A percentile compares a stretch with the other conserved stretches of the same genome.
phyloP scores from a whole-genome alignment of 805 yeast species.

The Wickerhamiella allomyrinae region DNA sequence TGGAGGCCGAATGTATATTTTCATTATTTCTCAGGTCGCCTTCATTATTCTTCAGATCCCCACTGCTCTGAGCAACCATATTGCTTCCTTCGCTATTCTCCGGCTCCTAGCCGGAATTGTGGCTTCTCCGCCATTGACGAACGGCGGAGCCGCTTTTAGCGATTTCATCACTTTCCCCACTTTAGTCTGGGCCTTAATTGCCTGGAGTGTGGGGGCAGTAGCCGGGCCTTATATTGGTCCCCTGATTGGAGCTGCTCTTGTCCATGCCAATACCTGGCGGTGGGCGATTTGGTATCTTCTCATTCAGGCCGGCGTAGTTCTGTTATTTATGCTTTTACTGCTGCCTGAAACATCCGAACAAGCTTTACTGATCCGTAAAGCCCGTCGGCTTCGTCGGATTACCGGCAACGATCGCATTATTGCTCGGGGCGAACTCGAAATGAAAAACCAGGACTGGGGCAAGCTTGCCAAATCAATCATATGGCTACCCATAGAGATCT shows the following conservation, averaged over 20 bases:
- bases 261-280: slow-evolving; percentile 35
- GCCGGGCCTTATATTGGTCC: slow-evolving; percentile 47
- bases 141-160: slow-evolving; percentile 44
- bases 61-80: slow-evolving; percentile 35
- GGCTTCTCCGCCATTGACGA: slow-evolving; percentile 42
- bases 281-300: slow-evolving; percentile 41
- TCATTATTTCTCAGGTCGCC: slow-evolving; percentile 32
- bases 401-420: slow-evolving; percentile 22
- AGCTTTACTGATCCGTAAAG: slow-evolving; percentile 36
- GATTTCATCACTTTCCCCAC: slow-evolving; percentile 33
- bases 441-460: slow-evolving; percentile 10
- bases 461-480: slow-evolving; percentile 33
- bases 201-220: slow-evolving; percentile 42
- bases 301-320: slow-evolving; percentile 27
- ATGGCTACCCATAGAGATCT: slow-evolving; percentile 31
- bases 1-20: slow-evolving; percentile 36
- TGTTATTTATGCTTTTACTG: slow-evolving; percentile 26
- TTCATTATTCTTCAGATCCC: slow-evolving; percentile 43
- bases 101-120: slow-evolving; percentile 43
- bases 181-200: slow-evolving; percentile 34
- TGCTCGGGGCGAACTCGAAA: slow-evolving; percentile 15
- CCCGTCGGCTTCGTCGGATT: slow-evolving; percentile 31
- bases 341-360: slow-evolving; percentile 38
- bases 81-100: slow-evolving; percentile 36
- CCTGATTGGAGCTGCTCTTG: slow-evolving; percentile 38